phyloP scores from a whole-genome alignment of 23 red algal species.

The Agarophyton chilense region DNA sequence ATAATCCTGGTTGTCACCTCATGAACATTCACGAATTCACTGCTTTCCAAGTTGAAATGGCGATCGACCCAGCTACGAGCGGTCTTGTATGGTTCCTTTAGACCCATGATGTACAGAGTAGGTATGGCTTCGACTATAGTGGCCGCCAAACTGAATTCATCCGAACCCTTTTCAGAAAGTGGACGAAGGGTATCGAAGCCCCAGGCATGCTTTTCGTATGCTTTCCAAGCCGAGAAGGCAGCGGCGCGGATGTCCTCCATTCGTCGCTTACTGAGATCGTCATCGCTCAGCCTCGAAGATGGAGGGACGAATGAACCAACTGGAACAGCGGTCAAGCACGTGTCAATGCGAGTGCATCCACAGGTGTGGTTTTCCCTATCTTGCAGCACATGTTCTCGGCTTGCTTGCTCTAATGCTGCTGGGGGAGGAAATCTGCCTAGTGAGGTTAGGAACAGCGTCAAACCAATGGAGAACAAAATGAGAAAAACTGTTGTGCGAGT shows the following conservation, averaged over 20 bases:
- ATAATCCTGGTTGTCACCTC: constrained; percentile 80
- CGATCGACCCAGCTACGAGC: constrained; percentile 70
- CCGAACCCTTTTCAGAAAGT: neutral
- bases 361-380: neutral
- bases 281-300: neutral
- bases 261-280: neutral
- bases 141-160: constrained; percentile 64
- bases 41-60: constrained; percentile 31
- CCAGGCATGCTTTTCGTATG: constrained; percentile 61
- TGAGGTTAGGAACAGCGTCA: neutral
- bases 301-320: constrained; percentile 27
- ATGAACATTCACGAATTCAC: constrained; percentile 52
- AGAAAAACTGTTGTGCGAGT: neutral
- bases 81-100: constrained; percentile 26
- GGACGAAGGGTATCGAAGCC: constrained; percentile 73
- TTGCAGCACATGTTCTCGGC: neutral
- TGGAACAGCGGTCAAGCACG: constrained; percentile 28
- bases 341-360: constrained; percentile 23
- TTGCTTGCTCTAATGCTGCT: constrained; percentile 6
- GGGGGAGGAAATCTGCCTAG: constrained; percentile 3
- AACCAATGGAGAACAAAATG: neutral
- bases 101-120: constrained; percentile 83
- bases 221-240: constrained; percentile 59
- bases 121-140: constrained; percentile 73
- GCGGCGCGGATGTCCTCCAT: constrained; percentile 28